Evolutionary conservation across 352 stramenopile species (phyloP).

Genomic region (Pythium phragmiticola): DNA sequence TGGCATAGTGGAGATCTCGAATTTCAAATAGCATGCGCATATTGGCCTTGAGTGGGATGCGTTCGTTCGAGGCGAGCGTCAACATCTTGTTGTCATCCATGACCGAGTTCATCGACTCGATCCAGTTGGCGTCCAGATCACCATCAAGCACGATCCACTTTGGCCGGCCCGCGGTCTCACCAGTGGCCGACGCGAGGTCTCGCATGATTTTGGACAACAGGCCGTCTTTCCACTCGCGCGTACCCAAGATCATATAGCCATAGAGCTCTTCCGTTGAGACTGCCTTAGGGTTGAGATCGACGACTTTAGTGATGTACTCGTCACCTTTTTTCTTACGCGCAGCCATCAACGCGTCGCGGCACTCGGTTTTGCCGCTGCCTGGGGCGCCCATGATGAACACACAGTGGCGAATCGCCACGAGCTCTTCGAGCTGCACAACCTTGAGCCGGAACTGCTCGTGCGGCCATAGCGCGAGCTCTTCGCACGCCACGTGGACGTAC

Average conservation of each 20-base stretch:
- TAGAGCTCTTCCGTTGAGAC: slow-evolving; percentile 97
- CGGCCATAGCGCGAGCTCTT: slow-evolving; percentile 86
- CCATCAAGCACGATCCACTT: slow-evolving; percentile 97
- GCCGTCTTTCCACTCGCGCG: slow-evolving; percentile 95
- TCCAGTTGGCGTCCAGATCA: slow-evolving; percentile 85
- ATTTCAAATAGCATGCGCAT: slow-evolving; percentile 98
- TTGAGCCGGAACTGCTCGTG: slow-evolving; percentile 94
- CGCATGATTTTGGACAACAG: slow-evolving; percentile 94
- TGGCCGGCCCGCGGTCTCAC: slow-evolving; percentile 35
- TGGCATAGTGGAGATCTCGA: slow-evolving; percentile 92
- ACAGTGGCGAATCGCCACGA: slow-evolving; percentile 93
- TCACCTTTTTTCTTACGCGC: slow-evolving; percentile 79
- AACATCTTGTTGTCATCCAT: slow-evolving; percentile 92
- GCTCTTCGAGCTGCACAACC: slow-evolving; percentile 94
- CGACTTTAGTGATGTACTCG: slow-evolving; percentile 59
- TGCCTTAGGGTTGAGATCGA: slow-evolving; percentile 94
- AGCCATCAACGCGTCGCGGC: slow-evolving; percentile 88
- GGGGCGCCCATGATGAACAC: slow-evolving; percentile 95
- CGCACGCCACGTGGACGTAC: slow-evolving; percentile 88
- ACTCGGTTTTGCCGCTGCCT: slow-evolving; percentile 93
- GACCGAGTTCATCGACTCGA: slow-evolving; percentile 90
- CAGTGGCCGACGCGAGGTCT: slow-evolving; percentile 72
- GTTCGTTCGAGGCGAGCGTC: slow-evolving; percentile 92
- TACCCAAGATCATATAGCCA: slow-evolving; percentile 93
- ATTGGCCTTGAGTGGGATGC: slow-evolving; percentile 93